These are phyloP conservation scores for Populus nigra DNA, from an alignment of 345 rosid genomes.

Conservation along the genomic window DNA sequence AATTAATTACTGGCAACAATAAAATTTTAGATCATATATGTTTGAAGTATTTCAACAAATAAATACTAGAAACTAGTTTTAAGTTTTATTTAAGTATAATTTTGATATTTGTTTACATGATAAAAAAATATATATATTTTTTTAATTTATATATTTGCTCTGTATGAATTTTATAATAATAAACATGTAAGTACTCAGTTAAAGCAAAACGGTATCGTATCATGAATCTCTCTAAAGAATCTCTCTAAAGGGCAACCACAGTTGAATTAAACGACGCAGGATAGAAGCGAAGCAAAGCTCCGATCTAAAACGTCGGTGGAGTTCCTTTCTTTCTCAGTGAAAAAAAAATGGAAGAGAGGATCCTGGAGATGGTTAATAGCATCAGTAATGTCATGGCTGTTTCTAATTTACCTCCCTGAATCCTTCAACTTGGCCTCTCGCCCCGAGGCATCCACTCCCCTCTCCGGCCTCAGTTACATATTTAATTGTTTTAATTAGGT, in stretches of 20 bases:
- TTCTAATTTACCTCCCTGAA: conserved; percentile 53
- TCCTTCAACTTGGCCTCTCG: conserved; percentile 74
- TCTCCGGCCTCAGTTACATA: conserved; percentile 65
- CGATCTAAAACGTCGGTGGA: neutral
- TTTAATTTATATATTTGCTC: too few species aligned
- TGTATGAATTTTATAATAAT: too few species aligned
- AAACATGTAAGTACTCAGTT: neutral
- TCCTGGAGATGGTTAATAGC: conserved; percentile 57
- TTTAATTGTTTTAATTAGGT: neutral
- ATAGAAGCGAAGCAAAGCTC: neutral
- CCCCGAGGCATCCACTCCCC: conserved; percentile 94
- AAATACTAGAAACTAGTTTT: too few species aligned
- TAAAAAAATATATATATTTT: too few species aligned
- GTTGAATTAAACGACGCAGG: neutral
- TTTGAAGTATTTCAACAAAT: too few species aligned
- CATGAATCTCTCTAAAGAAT: neutral
- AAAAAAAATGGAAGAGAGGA: conserved; percentile 8
- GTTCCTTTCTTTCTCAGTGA: neutral
- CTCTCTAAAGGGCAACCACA: neutral
- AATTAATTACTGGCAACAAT: too few species aligned
- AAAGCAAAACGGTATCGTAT: neutral
- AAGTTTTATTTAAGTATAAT: too few species aligned
- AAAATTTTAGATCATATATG: too few species aligned
- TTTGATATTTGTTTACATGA: too few species aligned
- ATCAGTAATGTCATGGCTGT: conserved; percentile 45